Evolutionary conservation across 2,329 filamentous ascomycete species (phyloP).

Genomic region (Epichloe festucae): DNA sequence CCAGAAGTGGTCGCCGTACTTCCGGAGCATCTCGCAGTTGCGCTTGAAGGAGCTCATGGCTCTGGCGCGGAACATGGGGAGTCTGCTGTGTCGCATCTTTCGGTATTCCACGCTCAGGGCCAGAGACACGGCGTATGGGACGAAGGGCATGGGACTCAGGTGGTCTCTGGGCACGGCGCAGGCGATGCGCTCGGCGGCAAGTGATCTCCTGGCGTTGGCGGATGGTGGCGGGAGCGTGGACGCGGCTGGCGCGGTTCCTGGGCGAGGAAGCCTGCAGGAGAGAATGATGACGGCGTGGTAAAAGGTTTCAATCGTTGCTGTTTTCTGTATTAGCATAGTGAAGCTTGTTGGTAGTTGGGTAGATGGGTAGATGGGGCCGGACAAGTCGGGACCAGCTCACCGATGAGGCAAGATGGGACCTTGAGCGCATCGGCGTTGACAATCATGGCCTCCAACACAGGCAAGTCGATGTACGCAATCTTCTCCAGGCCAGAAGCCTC

Average conservation of each 20-base stretch:
- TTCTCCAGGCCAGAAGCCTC: conserved; percentile 28
- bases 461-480: conserved; percentile 36
- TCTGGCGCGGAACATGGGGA: conserved; percentile 45
- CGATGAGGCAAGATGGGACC: conserved; percentile 34
- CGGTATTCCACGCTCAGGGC: conserved; percentile 49
- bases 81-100: conserved; percentile 48
- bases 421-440: conserved; percentile 38
- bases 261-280: conserved; percentile 41
- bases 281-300: conserved; percentile 53
- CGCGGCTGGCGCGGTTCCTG: conserved; percentile 24
- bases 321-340: neutral
- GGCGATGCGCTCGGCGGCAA: conserved; percentile 44
- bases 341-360: no score
- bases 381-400: conserved; percentile 20
- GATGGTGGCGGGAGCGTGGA: conserved; percentile 32
- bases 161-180: conserved; percentile 39
- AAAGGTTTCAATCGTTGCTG: conserved; percentile 48
- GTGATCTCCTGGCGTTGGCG: conserved; percentile 42
- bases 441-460: conserved; percentile 44
- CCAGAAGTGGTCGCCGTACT: conserved; percentile 44
- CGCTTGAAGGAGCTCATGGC: conserved; percentile 40
- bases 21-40: conserved; percentile 39
- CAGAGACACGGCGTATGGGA: conserved; percentile 49
- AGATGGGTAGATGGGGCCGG: neutral
- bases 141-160: conserved; percentile 41